Evolutionary conservation across 768 basidiomycete genomes (phyloP).

Genomic region (Zangia roseola): DNA sequence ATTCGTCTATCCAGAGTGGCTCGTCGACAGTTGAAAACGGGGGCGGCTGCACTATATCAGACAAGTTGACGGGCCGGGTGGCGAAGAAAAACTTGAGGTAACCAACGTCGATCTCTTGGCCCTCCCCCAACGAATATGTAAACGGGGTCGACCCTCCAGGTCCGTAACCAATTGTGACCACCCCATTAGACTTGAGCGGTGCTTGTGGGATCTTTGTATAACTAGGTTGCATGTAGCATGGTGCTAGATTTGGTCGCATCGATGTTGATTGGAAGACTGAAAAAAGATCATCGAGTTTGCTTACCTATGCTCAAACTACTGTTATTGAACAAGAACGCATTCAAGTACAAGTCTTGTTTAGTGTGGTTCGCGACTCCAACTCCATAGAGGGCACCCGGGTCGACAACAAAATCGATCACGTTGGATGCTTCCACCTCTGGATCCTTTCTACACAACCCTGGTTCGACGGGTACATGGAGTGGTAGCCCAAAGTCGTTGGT

Average conservation of each 20-base stretch:
- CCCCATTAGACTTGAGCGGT: conserved; percentile 5
- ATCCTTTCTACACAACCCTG: conserved; percentile 5
- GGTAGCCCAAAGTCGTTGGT: background rate
- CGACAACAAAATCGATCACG: conserved; percentile 20
- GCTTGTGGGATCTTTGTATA: background rate
- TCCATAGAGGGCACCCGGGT: conserved; percentile 30
- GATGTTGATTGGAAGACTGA: background rate
- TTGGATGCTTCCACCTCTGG: background rate
- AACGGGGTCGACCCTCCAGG: conserved; percentile 19
- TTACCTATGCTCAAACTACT: conserved; percentile 38
- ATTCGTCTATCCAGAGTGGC: background rate
- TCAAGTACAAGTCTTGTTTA: conserved; percentile 31
- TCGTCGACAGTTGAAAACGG: conserved; percentile 23
- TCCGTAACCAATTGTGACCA: conserved; percentile 42
- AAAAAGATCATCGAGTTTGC: background rate
- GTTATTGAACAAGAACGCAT: conserved; percentile 44
- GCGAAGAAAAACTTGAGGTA: conserved; percentile 45
- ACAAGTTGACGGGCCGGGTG: conserved; percentile 35
- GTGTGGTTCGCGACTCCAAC: conserved; percentile 23
- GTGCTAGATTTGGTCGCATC: background rate
- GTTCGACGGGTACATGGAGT: background rate
- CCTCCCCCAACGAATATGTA: conserved; percentile 12
- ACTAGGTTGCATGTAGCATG: conserved; percentile 7
- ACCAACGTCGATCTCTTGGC: conserved; percentile 38
- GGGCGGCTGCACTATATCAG: conserved; percentile 32